Conservation (phyloP, 805 yeast species). For the Wickerhamomyces chambardii region DNA sequence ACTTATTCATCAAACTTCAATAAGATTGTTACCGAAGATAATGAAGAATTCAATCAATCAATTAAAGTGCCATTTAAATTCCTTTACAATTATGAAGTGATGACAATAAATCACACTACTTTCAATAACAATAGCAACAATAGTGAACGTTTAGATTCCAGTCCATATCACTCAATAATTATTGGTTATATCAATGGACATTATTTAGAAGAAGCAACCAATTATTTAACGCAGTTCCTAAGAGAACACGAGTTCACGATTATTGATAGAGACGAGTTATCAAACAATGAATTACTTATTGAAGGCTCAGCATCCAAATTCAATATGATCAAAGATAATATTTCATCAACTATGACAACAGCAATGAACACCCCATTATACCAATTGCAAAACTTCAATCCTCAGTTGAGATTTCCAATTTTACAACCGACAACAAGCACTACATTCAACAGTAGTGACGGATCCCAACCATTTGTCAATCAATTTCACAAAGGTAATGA, state of each 20-base stretch:
- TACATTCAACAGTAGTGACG: no score
- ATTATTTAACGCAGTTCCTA: constrained; percentile 41
- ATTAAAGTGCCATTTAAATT: constrained; percentile 54
- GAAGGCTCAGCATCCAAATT: constrained; percentile 14
- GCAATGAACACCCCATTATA: constrained; percentile 3
- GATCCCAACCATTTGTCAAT: no score
- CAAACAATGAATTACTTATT: constrained; percentile 15
- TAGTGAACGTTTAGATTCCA: constrained; percentile 20
- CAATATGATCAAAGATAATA: neutral
- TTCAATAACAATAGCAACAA: no score
- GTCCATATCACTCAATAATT: constrained; percentile 37
- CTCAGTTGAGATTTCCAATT: neutral
- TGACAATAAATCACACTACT: constrained; percentile 20
- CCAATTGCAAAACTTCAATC: constrained; percentile 4
- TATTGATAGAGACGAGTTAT: constrained; percentile 33
- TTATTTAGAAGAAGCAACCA: constrained; percentile 33
- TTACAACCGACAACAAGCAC: constrained; percentile 10
- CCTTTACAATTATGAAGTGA: constrained; percentile 48
- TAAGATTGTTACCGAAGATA: constrained; percentile 20
- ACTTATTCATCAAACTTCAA: constrained; percentile 31
- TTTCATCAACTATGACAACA: neutral
- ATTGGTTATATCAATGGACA: constrained; percentile 32
- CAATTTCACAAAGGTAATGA: no score
- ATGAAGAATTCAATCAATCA: constrained; percentile 33
- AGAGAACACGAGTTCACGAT: constrained; percentile 39